Evolutionary conservation across 2,329 filamentous ascomycete species (phyloP), one percentile per base, ranked within the genome.

Genomic region (Trichoderma oligosporum): DNA sequence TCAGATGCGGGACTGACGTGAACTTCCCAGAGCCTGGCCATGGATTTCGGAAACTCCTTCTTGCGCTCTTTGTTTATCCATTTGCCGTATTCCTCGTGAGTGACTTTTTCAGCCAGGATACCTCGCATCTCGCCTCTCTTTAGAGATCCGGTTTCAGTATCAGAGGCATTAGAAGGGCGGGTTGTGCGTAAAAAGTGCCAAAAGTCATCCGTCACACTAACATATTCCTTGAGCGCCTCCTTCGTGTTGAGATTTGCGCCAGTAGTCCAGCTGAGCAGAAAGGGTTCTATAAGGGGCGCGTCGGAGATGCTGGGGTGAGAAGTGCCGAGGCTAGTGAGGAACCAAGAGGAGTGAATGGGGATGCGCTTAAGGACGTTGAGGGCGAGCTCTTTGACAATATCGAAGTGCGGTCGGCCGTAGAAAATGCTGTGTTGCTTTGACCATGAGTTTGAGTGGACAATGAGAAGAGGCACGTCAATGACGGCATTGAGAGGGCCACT

Each of bases 381-480:
- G 2, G 81, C 81, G 2, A 87, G 73, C 7, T 80, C 79, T 56
- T 76, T 77, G 7, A 88, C 84, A 0, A 82, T 80, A 33, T 83
- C 79, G 59, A 87, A 88, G 67, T 88, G 85, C 41, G 83, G 79
- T 5, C 83, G 76, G 4, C 82, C 83, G 62, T 82, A 84, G 70
- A 87, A 87, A 45, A 83, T 65, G 31, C 76, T 79, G 58, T 73
- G 69, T n/a, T 74, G 72, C 31, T 38, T 33, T 31, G 82, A 86
- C 85, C 85, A 88, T 7, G 83, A 81, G 59, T 83, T 78, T 46
- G 83, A 86, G 70, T 88, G 82, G 36, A 87, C 73, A 25, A 88
- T 73, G 45, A 87, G 70, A 2, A 84, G 67, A 1, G 85, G 84
- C 1, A 85, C 80, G 27, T 74, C 64, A 60, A 87, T 75, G 38